A percentile compares a stretch with the other conserved stretches of the same genome.
Conservation (phyloP, 331 rosid genomes). For the Spiraea crenata region DNA sequence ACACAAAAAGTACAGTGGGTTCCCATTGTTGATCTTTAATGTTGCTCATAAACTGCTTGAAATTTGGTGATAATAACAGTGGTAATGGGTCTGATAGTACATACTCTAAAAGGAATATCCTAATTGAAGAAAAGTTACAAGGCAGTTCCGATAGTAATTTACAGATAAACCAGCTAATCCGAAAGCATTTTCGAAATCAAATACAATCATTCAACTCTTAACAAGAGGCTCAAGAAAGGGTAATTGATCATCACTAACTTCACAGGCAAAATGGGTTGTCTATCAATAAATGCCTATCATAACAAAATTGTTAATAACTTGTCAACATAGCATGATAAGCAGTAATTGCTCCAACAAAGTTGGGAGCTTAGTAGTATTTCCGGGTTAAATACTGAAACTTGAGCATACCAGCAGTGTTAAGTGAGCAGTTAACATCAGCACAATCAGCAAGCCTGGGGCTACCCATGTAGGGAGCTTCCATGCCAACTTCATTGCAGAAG, state of each 20-base stretch:
- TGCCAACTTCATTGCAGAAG: slow-evolving; percentile 58
- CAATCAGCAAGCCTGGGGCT: slow-evolving; percentile 64
- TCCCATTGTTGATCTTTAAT: background rate
- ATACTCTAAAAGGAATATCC: background rate
- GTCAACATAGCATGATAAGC: background rate
- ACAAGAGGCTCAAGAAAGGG: background rate
- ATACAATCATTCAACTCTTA: background rate
- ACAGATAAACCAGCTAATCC: background rate
- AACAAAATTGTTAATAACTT: background rate
- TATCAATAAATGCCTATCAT: background rate
- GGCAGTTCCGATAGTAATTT: too few relatives aligned
- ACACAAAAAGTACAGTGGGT: background rate
- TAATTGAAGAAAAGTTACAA: background rate
- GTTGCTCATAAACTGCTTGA: background rate
- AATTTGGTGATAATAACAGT: background rate
- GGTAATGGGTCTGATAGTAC: background rate
- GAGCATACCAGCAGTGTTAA: slow-evolving; percentile 20
- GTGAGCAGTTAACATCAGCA: slow-evolving; percentile 38
- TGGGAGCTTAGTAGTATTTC: background rate
- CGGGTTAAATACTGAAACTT: background rate
- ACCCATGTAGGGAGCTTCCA: slow-evolving; percentile 53
- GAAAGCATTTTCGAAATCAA: background rate
- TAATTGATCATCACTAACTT: background rate
- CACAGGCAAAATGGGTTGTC: background rate
- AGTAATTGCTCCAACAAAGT: background rate